Percentiles rank a stretch among this genome's conserved stretches.
Evolutionary conservation across 805 yeast species (phyloP).

Genomic region (Ogataea naganishii): DNA sequence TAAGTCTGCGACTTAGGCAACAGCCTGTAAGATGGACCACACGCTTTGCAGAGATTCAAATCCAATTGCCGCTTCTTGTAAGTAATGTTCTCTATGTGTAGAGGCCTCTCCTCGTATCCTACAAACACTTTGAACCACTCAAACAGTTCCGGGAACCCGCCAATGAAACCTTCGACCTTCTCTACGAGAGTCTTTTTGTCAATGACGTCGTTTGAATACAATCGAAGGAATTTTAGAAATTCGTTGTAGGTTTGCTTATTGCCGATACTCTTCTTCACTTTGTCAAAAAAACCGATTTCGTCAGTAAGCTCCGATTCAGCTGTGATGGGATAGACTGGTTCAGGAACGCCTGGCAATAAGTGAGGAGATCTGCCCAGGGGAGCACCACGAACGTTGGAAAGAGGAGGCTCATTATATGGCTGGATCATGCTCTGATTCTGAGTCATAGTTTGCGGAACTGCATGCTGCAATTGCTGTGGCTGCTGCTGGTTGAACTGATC

Average conservation of each 20-base stretch:
- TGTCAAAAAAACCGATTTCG: conserved; percentile 86
- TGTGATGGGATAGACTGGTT: conserved; percentile 58
- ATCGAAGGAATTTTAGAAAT: conserved; percentile 78
- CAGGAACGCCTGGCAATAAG: conserved; percentile 77
- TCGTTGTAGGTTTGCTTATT: conserved; percentile 88
- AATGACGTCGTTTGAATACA: conserved; percentile 85
- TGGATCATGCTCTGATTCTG: conserved; percentile 12
- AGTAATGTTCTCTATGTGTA: conserved; percentile 77
- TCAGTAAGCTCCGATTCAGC: conserved; percentile 60
- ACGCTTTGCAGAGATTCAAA: conserved; percentile 81
- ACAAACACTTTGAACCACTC: conserved; percentile 91
- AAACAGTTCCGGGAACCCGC: conserved; percentile 68
- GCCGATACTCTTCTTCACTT: conserved; percentile 79
- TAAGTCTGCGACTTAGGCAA: conserved; percentile 89
- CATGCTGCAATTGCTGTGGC: conserved; percentile 5
- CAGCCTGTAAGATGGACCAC: conserved; percentile 91
- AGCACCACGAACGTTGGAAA: conserved; percentile 35
- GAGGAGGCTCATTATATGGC: conserved; percentile 35
- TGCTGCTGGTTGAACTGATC: conserved; percentile 2
- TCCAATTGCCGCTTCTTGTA: conserved; percentile 90
- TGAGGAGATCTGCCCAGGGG: conserved; percentile 39
- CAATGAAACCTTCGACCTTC: conserved; percentile 79
- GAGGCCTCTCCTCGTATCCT: conserved; percentile 79
- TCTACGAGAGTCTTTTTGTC: conserved; percentile 76
- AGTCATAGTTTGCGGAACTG: conserved; percentile 4